phyloP scores from a whole-genome alignment of 2,329 filamentous ascomycete species.

The Byssochlamys sp. region DNA sequence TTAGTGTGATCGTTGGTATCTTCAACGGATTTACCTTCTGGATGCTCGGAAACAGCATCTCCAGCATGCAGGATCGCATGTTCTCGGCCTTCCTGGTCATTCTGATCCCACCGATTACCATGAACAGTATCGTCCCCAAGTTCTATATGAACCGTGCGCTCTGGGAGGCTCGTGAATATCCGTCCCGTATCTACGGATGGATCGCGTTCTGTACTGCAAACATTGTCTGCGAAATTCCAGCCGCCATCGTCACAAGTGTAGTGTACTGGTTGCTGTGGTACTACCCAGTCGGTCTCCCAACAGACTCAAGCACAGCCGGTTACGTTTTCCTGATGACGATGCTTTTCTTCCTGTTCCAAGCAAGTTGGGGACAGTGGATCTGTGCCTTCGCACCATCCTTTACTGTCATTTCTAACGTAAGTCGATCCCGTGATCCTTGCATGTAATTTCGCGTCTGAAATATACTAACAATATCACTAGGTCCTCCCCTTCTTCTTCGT shows the following conservation, averaged over 20 bases:
- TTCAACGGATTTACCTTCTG: conserved; percentile 76
- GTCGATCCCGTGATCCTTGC: neutral
- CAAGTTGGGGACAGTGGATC: conserved; percentile 74
- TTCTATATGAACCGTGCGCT: conserved; percentile 64
- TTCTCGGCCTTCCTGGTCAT: conserved; percentile 62
- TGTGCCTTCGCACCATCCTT: conserved; percentile 71
- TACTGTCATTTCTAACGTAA: conserved; percentile 62
- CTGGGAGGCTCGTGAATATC: conserved; percentile 65
- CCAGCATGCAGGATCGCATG: conserved; percentile 67
- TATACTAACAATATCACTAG: conserved; percentile 16
- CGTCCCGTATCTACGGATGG: conserved; percentile 68
- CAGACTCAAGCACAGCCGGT: conserved; percentile 54
- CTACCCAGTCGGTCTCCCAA: conserved; percentile 61
- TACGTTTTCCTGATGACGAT: conserved; percentile 72
- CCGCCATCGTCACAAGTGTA: conserved; percentile 53
- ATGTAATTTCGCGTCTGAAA: neutral
- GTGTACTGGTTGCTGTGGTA: conserved; percentile 72
- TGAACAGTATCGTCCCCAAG: conserved; percentile 67
- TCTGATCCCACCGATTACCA: conserved; percentile 58
- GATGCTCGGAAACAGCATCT: conserved; percentile 54
- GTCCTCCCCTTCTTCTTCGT: conserved; percentile 72
- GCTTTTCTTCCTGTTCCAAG: conserved; percentile 67
- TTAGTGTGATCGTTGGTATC: conserved; percentile 60
- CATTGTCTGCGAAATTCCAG: conserved; percentile 62
- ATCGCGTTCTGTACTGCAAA: conserved; percentile 65